Percentiles rank a stretch among this genome's conserved stretches.
Evolutionary conservation across 148 eudicot species (phyloP).

Genomic region (Nepenthes mirabilis): DNA sequence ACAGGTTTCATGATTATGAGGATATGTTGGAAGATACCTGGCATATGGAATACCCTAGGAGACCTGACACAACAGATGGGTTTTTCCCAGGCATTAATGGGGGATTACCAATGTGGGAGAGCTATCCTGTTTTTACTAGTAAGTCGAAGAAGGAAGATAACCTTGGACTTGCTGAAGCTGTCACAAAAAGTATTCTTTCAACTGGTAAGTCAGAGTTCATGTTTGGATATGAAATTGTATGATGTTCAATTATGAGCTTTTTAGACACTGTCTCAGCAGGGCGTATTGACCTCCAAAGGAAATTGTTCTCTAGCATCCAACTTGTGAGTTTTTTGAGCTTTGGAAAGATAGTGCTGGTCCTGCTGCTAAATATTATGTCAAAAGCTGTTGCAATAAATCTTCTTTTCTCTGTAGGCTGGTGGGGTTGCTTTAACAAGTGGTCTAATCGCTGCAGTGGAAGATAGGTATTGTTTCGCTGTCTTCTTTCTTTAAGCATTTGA

Average conservation of each 20-base stretch:
- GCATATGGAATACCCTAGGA: slow-evolving; percentile 61
- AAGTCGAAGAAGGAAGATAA: slow-evolving; percentile 70
- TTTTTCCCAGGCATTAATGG: slow-evolving; percentile 45
- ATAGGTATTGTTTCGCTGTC: slow-evolving; percentile 40
- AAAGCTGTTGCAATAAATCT: neutral
- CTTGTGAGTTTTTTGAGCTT: slow-evolving; percentile 40
- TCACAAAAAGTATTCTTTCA: slow-evolving; percentile 86
- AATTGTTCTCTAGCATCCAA: slow-evolving; percentile 94
- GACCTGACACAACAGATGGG: slow-evolving; percentile 60
- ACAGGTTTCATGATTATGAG: slow-evolving; percentile 83
- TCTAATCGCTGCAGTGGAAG: slow-evolving; percentile 84
- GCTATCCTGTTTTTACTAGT: slow-evolving; percentile 42
- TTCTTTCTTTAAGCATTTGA: neutral
- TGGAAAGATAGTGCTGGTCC: neutral
- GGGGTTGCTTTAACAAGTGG: slow-evolving; percentile 80
- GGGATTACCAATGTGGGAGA: slow-evolving; percentile 80
- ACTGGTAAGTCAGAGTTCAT: slow-evolving; percentile 34
- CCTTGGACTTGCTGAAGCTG: slow-evolving; percentile 95
- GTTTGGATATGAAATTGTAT: slow-evolving; percentile 1
- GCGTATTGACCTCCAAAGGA: slow-evolving; percentile 91
- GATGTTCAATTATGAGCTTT: neutral
- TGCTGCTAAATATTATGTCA: neutral
- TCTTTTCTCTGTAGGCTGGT: slow-evolving; percentile 33
- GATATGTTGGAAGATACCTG: slow-evolving; percentile 94
- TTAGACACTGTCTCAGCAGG: slow-evolving; percentile 27